These are phyloP conservation scores for Batkoa obscura DNA, from an alignment of 371 early-diverging fungal species.

Conservation along the genomic window DNA sequence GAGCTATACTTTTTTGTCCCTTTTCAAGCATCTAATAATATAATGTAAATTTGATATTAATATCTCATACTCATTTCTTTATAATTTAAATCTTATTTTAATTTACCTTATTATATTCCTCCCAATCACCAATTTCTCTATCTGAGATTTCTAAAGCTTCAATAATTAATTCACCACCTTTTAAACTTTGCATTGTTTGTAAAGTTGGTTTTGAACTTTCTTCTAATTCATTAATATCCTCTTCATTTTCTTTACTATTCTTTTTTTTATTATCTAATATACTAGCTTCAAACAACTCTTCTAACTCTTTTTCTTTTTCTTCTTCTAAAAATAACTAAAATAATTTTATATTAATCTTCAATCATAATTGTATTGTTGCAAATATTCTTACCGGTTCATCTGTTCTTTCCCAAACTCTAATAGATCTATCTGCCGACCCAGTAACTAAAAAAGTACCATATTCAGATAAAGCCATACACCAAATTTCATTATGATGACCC, in stretches of 20 bases:
- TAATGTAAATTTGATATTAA: slow-evolving; percentile 42
- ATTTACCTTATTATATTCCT: slow-evolving; percentile 28
- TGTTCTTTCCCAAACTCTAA: slow-evolving; percentile 85
- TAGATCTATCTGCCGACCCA: slow-evolving; percentile 76
- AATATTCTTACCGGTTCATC: slow-evolving; percentile 53
- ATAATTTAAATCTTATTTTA: neutral
- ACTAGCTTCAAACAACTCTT: slow-evolving; percentile 64
- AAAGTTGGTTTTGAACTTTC: slow-evolving; percentile 60
- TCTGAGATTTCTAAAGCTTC: slow-evolving; percentile 79
- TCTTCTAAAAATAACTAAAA: slow-evolving; percentile 69
- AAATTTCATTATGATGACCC: slow-evolving; percentile 82
- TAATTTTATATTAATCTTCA: slow-evolving; percentile 2
- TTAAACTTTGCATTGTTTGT: slow-evolving; percentile 73
- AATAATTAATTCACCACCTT: slow-evolving; percentile 78
- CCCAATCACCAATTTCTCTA: slow-evolving; percentile 49
- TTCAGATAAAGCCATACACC: slow-evolving; percentile 74
- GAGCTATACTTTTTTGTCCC: slow-evolving; percentile 49
- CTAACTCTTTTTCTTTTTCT: slow-evolving; percentile 85
- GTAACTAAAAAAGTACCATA: slow-evolving; percentile 71
- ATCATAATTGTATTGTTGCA: neutral
- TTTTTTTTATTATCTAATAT: slow-evolving; percentile 45
- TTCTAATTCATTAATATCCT: slow-evolving; percentile 22
- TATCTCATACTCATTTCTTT: slow-evolving; percentile 21
- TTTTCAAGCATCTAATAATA: slow-evolving; percentile 50
- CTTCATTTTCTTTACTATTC: slow-evolving; percentile 23